These are phyloP conservation scores for Neoboletus subvelutipes DNA, from an alignment of 768 basidiomycete species.

Conservation along the genomic window DNA sequence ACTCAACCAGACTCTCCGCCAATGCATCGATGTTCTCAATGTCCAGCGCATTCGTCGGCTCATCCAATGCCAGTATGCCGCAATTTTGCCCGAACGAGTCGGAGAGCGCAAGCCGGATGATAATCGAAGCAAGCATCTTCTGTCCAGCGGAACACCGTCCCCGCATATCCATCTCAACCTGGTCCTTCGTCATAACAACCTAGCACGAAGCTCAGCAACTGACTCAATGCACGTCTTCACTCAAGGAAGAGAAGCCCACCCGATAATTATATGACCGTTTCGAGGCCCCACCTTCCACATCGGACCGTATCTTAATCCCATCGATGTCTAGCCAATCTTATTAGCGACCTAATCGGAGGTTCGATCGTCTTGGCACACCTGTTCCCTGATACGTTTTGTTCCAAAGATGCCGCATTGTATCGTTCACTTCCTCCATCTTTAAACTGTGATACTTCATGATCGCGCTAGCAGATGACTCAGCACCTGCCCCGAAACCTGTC, in stretches of 20 bases:
- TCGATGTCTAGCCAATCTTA: conserved; percentile 75
- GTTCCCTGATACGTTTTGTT: conserved; percentile 99
- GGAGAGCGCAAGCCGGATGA: conserved; percentile 94
- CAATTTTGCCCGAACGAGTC: conserved; percentile 98
- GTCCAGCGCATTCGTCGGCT: conserved; percentile 97
- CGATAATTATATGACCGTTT: conserved; percentile 97
- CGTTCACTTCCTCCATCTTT: conserved; percentile 99
- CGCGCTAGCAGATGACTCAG: conserved; percentile 57
- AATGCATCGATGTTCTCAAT: conserved; percentile 94
- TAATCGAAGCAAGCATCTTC: conserved; percentile 97
- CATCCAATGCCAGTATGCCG: conserved; percentile 95
- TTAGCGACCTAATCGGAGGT: conserved; percentile 12
- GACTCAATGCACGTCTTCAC: conserved; percentile 4
- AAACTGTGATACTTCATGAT: conserved; percentile 98
- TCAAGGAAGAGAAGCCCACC: conserved; percentile 48
- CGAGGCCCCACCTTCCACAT: conserved; percentile 86
- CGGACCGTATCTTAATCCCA: conserved; percentile 92
- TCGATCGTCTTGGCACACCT: conserved; percentile 46
- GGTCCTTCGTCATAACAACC: conserved; percentile 99
- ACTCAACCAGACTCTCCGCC: conserved; percentile 91
- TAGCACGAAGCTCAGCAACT: conserved; percentile 32
- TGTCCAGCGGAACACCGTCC: conserved; percentile 98
- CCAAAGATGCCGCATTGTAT: conserved; percentile 96
- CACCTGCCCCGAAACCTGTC: background rate
- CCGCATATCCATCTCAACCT: conserved; percentile 99